Base-by-base conservation (phyloP, 768 basidiomycete species). In the Gymnopilus dilepis region DNA sequence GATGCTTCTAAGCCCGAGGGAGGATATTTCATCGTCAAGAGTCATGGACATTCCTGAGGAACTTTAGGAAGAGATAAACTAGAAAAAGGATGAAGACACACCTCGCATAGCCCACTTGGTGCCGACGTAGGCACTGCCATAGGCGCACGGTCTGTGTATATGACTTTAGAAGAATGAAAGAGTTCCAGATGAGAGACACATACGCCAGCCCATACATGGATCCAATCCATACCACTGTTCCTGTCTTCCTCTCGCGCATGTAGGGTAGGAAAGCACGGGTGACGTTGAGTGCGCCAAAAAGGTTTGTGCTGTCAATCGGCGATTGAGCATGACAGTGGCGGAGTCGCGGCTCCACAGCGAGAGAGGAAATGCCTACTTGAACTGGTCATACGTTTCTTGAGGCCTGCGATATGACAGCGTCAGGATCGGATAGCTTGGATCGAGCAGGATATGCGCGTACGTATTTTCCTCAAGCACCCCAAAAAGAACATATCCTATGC, bases 221-320 rank as follows among this genome's bases (percentile, higher is more conserved):
- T 8, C 34, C 34, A 2, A 81, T 64, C 70, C 75, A 81, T 6
- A 82, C 66, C 9, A 84, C 66, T 0, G 78, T 81, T 1, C 83
- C 83, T 0, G 73, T 67, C 59, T 73, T 76, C n/a, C 74, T 70
- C 56, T 74, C 72, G 7, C 83, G 73, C 79, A 84, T 78, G 67
- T 80, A 78, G 1, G 83, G 81, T 6, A 84, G 73, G 68, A 83
- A 77, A 0, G 82, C 82, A 13, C 80, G 70, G 6, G 76, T 67
- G 26, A 82, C 77, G 59, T 81, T 80, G 3, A 82, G 61, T 0
- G 72, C 76, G 3, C 81, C 81, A 66, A 83, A 81, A 0, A 82
- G 73, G 64, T 82, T 82, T 1, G 78, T 79, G 57, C 80, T 80
- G n/a, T n/a, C n/a, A 63, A n/a, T n/a, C n/a, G 66, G 60, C 13